Percentiles rank a stretch among this genome's conserved stretches.
phyloP scores from a whole-genome alignment of 257 asterid genomes.

The Thymus mandschuricus region DNA sequence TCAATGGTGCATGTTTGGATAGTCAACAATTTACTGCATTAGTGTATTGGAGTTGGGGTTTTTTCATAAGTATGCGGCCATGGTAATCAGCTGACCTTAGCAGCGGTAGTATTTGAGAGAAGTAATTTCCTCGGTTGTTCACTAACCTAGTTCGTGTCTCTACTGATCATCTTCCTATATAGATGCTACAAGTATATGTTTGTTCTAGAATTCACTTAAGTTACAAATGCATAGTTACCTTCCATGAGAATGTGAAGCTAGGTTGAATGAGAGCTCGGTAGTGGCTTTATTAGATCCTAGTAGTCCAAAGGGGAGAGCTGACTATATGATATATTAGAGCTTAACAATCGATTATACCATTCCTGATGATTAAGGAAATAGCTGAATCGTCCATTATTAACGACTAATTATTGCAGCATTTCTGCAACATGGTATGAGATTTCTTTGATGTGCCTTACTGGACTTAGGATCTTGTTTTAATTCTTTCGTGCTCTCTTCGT shows the following conservation, averaged over 20 bases:
- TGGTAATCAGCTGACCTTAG: constrained; percentile 19
- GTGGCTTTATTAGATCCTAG: background rate
- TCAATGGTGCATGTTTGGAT: constrained; percentile 18
- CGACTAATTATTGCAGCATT: background rate
- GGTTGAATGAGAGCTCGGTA: constrained; percentile 10
- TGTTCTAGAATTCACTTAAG: background rate
- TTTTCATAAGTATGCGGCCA: background rate
- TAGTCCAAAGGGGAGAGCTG: background rate
- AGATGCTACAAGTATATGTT: constrained; percentile 12
- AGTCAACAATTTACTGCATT: constrained; percentile 15
- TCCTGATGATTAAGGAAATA: background rate
- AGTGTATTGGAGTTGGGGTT: constrained; percentile 20
- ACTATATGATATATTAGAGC: background rate
- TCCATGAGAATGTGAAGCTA: constrained; percentile 4
- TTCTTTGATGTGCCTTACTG: background rate
- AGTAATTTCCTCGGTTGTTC: constrained; percentile 6
- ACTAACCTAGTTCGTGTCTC: background rate
- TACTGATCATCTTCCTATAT: background rate
- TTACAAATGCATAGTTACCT: no score
- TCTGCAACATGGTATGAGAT: background rate
- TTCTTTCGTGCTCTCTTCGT: background rate
- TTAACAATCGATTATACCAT: background rate
- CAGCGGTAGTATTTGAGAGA: constrained; percentile 14
- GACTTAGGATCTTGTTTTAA: background rate
- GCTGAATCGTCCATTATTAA: background rate